Evolutionary conservation across 768 basidiomycete genomes (phyloP).

Genomic region (Mycena rosella): DNA sequence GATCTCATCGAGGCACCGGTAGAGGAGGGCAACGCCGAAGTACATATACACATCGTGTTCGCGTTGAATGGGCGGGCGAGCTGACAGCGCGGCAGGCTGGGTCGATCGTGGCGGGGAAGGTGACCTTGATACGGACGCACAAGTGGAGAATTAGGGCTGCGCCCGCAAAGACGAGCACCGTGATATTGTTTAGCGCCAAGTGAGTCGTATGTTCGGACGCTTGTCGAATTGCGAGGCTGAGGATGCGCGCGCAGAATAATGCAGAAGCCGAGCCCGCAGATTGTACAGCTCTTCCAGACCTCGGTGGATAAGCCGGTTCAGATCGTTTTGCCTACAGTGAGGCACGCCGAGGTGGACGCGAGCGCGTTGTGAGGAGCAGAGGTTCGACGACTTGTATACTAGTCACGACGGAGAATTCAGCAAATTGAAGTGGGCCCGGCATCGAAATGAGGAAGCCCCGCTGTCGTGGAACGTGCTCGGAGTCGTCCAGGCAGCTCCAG

Average conservation of each 20-base stretch:
- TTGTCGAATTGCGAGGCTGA: neutral
- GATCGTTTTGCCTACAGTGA: slow-evolving; percentile 4
- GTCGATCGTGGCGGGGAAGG: slow-evolving; percentile 32
- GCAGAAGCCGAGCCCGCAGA: slow-evolving; percentile 22
- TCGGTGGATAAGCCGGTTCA: slow-evolving; percentile 25
- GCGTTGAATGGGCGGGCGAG: neutral
- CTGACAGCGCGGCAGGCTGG: slow-evolving; percentile 17
- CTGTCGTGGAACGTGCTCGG: too few relatives aligned
- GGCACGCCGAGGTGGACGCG: neutral
- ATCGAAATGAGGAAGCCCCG: too few relatives aligned
- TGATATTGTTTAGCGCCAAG: slow-evolving; percentile 33
- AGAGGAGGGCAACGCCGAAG: slow-evolving; percentile 22
- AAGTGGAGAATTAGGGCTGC: slow-evolving; percentile 31
- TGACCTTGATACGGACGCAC: slow-evolving; percentile 25
- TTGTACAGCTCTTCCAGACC: slow-evolving; percentile 35
- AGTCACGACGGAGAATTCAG: neutral
- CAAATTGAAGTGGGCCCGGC: neutral
- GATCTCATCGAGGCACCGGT: slow-evolving; percentile 30
- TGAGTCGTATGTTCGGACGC: neutral
- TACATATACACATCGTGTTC: neutral
- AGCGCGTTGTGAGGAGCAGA: neutral
- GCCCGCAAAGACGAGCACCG: slow-evolving; percentile 27
- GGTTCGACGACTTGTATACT: neutral
- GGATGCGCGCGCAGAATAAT: slow-evolving; percentile 16
- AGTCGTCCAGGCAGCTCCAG: too few relatives aligned